A percentile compares a stretch with the other conserved stretches of the same genome.
Conservation (phyloP, 352 stramenopile genomes). For the Globisporangium perplexum region DNA sequence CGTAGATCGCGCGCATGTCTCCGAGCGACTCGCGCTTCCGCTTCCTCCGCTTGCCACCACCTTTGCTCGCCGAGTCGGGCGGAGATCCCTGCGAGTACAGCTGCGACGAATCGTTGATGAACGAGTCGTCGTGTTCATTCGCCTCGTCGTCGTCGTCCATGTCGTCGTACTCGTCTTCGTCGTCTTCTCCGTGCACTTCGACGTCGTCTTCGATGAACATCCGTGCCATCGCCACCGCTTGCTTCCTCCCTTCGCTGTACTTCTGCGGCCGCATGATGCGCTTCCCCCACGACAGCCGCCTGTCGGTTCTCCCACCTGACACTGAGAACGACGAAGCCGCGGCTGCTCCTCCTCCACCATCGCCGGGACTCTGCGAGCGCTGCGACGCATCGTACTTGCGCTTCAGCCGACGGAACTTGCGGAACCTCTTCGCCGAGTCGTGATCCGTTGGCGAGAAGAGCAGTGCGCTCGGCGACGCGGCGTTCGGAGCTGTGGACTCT, state of each 20-base stretch:
- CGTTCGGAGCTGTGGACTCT: constrained; percentile 4
- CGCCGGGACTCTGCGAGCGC: constrained; percentile 4
- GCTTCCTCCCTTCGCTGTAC: constrained; percentile 20
- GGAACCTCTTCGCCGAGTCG: constrained; percentile 47
- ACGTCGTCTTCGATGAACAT: constrained; percentile 69
- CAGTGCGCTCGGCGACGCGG: constrained; percentile 43
- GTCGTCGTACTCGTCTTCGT: constrained; percentile 57
- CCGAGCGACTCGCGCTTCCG: constrained; percentile 28
- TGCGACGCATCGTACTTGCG: constrained; percentile 62
- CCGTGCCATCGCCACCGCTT: constrained; percentile 17
- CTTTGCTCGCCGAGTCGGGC: constrained; percentile 3
- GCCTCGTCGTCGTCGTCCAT: constrained; percentile 34
- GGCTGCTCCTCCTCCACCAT: not conserved
- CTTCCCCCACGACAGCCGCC: constrained; percentile 52
- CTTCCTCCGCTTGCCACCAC: constrained; percentile 6
- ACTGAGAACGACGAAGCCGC: not conserved
- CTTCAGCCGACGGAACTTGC: constrained; percentile 65
- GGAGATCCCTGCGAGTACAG: constrained; percentile 45
- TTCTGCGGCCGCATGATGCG: constrained; percentile 49
- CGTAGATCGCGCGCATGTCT: constrained; percentile 79
- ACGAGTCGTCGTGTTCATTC: constrained; percentile 52
- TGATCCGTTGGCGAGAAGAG: constrained; percentile 35
- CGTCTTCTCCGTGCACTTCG: constrained; percentile 41
- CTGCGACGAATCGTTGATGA: constrained; percentile 83
- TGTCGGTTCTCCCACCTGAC: too few species aligned